Percentiles rank a stretch among this genome's conserved stretches.
phyloP scores from a whole-genome alignment of 2,329 filamentous ascomycete genomes.

The Diaporthe citri region DNA sequence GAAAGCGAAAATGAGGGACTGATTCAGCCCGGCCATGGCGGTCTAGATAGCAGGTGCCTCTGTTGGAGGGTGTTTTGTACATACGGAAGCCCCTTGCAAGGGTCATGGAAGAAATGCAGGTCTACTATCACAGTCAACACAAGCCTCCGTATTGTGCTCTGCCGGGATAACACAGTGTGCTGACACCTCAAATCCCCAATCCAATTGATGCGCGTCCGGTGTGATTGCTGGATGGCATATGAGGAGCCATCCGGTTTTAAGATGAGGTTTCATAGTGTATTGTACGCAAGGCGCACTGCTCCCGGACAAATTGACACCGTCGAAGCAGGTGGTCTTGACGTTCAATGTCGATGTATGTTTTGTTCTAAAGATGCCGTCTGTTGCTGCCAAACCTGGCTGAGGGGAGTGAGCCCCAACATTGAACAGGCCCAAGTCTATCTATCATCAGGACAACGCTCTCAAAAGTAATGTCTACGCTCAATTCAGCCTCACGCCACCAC shows the following conservation, averaged over 20 bases:
- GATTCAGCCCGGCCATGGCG: constrained; percentile 1
- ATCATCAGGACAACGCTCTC: neutral
- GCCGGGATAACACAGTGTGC: neutral
- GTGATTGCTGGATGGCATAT: no score
- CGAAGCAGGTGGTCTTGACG: neutral
- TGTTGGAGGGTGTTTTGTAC: constrained; percentile 14
- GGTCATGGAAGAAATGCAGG: constrained; percentile 13
- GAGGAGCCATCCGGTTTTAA: no score
- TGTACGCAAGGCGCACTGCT: no score
- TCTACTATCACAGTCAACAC: neutral
- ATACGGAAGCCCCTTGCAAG: neutral
- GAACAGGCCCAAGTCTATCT: constrained; percentile 1
- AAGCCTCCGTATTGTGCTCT: neutral
- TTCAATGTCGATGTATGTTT: neutral
- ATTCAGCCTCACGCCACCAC: neutral
- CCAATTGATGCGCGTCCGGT: neutral
- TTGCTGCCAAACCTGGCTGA: neutral
- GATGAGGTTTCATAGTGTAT: no score
- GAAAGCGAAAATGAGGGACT: constrained; percentile 18
- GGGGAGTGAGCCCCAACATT: constrained; percentile 1
- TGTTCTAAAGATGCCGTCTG: neutral
- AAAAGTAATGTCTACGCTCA: neutral
- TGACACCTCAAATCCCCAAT: neutral
- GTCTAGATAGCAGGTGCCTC: constrained; percentile 17
- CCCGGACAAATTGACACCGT: neutral